Percentiles rank a stretch among this genome's conserved stretches.
Evolutionary conservation across 164 flowering plant genomes (phyloP).

Genomic region (Pachysandra terminalis): DNA sequence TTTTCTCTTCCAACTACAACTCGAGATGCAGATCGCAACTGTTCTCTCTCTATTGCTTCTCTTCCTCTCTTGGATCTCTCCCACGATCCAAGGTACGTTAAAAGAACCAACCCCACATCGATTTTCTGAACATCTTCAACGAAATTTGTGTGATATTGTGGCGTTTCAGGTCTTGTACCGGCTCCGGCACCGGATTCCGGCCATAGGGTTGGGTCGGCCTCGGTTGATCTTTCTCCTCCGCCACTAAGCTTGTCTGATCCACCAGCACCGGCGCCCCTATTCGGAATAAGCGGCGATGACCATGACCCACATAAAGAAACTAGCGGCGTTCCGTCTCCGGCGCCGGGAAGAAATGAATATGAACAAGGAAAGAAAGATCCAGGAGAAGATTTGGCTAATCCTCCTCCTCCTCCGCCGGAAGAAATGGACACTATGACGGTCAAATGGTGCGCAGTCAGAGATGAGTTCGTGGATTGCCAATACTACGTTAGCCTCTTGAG

Average conservation of each 20-base stretch:
- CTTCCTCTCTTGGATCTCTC: constrained; percentile 9
- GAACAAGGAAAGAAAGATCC: neutral
- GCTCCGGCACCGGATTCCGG: constrained; percentile 15
- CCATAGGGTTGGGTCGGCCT: no score
- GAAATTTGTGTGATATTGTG: neutral
- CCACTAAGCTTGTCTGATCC: no score
- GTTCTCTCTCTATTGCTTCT: constrained; percentile 4
- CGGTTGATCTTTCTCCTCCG: no score
- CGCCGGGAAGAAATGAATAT: neutral
- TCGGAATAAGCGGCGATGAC: neutral
- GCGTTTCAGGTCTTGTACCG: constrained; percentile 11
- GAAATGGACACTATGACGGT: constrained; percentile 11
- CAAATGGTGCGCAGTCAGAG: constrained; percentile 19
- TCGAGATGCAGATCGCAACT: constrained; percentile 15
- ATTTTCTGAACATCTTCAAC: neutral
- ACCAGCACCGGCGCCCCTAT: constrained; percentile 4
- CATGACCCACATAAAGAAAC: neutral
- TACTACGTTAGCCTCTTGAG: constrained; percentile 11
- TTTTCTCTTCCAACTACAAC: neutral
- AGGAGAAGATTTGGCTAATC: neutral
- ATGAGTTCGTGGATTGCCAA: constrained; percentile 18
- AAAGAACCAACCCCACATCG: neutral
- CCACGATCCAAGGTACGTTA: constrained; percentile 13
- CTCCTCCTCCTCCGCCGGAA: neutral
- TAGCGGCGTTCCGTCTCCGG: constrained; percentile 2